phyloP scores from a whole-genome alignment of 768 basidiomycete species.

The Boletus rubropictus region DNA sequence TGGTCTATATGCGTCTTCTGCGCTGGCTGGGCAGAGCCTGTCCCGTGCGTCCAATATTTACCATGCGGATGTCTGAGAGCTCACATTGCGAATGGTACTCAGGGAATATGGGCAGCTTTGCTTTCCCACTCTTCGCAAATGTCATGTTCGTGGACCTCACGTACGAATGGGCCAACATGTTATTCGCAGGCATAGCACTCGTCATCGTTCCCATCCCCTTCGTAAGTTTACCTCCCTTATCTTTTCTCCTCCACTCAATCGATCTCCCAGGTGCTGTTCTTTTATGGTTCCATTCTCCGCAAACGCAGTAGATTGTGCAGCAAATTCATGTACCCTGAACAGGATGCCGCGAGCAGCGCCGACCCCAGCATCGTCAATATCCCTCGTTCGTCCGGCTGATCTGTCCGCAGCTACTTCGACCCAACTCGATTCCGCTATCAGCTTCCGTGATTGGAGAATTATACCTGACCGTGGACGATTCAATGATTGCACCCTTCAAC shows the following conservation, averaged over 20 bases:
- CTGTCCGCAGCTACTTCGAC: neutral
- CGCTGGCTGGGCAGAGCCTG: constrained; percentile 59
- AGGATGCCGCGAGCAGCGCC: neutral
- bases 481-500: neutral
- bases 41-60: constrained; percentile 36
- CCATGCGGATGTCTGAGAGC: neutral
- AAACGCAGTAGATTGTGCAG: constrained; percentile 20
- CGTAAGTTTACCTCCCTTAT: constrained; percentile 27
- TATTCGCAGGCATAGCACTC: constrained; percentile 47
- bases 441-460: constrained; percentile 3
- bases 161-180: constrained; percentile 53
- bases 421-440: neutral
- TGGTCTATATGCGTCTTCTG: constrained; percentile 58
- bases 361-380: neutral
- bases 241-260: neutral
- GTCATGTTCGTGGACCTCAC: constrained; percentile 52
- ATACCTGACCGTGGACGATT: constrained; percentile 10
- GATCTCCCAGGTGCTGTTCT: constrained; percentile 23
- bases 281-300: constrained; percentile 29
- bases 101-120: constrained; percentile 47
- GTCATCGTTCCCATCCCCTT: constrained; percentile 55
- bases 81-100: neutral
- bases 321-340: constrained; percentile 4
- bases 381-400: neutral
- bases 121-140: constrained; percentile 57